Conservation (phyloP, 768 basidiomycete species). For the Suillus decipiens region DNA sequence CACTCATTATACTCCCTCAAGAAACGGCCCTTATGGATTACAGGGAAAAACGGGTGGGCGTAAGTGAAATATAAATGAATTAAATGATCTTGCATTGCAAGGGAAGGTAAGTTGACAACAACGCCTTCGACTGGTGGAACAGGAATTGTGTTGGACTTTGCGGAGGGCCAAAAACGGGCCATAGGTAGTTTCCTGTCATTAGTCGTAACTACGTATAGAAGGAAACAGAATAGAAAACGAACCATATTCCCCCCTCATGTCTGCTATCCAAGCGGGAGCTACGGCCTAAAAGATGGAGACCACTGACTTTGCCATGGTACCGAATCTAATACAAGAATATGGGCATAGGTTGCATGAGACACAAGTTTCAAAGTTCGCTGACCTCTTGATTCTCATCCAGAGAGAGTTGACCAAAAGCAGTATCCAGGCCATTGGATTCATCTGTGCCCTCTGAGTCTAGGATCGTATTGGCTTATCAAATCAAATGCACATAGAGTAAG, state of each 20-base stretch:
- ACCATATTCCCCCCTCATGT: constrained; percentile 71
- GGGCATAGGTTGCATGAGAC: background rate
- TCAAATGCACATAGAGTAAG: constrained; percentile 14
- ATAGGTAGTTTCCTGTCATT: constrained; percentile 63
- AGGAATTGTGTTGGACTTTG: constrained; percentile 40
- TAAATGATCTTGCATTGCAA: constrained; percentile 64
- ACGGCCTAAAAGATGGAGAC: constrained; percentile 71
- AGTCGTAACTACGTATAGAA: constrained; percentile 18
- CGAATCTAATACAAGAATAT: constrained; percentile 56
- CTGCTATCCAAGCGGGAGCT: constrained; percentile 68
- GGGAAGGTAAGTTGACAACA: constrained; percentile 57
- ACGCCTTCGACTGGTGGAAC: constrained; percentile 46
- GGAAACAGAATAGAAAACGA: constrained; percentile 23
- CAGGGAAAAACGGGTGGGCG: constrained; percentile 81
- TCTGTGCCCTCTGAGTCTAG: constrained; percentile 41
- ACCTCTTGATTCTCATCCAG: constrained; percentile 79
- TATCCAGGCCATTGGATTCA: constrained; percentile 45
- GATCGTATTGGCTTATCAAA: constrained; percentile 17
- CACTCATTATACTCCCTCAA: constrained; percentile 59
- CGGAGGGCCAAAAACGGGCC: constrained; percentile 73
- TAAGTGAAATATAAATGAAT: constrained; percentile 80
- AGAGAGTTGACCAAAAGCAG: constrained; percentile 69
- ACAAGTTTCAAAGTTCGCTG: constrained; percentile 6
- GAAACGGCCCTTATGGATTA: constrained; percentile 75
- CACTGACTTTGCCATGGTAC: constrained; percentile 79